Evolutionary conservation across 345 rosid species (phyloP), one percentile per base, ranked within the genome.

Genomic region (Pistacia atlantica): DNA sequence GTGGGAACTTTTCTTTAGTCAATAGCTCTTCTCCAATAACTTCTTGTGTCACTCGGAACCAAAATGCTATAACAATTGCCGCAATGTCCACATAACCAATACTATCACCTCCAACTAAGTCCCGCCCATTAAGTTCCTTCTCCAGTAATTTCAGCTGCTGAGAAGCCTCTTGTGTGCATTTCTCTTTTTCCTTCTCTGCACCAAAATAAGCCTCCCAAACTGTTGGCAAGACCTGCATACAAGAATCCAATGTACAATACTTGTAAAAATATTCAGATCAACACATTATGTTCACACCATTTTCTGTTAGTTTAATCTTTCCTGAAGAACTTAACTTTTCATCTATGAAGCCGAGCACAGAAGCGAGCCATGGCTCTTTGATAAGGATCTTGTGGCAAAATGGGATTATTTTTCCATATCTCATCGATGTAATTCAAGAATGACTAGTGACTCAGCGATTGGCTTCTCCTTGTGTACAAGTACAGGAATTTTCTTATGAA

Each of bases 341-440:
- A 65, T 84, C 90, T 3, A 78, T 66, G 80, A 80, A 74, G n/a
- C 16, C 77, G 80, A 6, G 85, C 80, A 89, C 86, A 88, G 38
- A 88, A 83, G 1, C 81, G 80, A 79, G 88, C 84, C 66, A 64
- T 37, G 69, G 89, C 84, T 79, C 80, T 79, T 14, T 80, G 80
- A 46, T 81, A 75, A 61, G 88, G 86, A 66, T 88, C 85, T 14
- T 37, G 70, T 12, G 89, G 88, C 65, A 86, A 71, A 37, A 86
- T 67, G 10, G 85, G 89, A 68, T 80, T 75, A 16, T 28, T 13
- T 25, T 74, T 77, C 89, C 91, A 86, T 5, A 84, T 88, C 58
- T 86, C 82, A 11, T 88, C 89, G 79, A 88, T 86, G 78, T 88
- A 88, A 88, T 6, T 87, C 82, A 12, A 87, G 82, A 18, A 86